Conservation (phyloP, 768 basidiomycete genomes). For the Tricholoma terreum region DNA sequence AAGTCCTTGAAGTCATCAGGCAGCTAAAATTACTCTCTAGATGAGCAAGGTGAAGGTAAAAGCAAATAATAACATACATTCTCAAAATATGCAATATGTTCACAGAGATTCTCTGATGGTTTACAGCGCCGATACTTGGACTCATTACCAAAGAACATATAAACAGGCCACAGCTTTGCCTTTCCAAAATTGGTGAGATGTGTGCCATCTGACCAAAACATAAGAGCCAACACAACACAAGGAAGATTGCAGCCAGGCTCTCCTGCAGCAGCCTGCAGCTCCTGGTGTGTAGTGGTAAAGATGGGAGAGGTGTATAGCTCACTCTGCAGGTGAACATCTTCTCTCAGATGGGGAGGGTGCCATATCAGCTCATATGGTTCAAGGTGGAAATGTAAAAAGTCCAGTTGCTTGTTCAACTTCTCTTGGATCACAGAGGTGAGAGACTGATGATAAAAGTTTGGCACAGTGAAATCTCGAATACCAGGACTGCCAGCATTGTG, state of each 20-base stretch:
- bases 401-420: slow-evolving; percentile 1
- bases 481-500: slow-evolving; percentile 1
- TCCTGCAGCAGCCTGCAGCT: neutral
- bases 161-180: slow-evolving; percentile 32
- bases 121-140: slow-evolving; percentile 31
- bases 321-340: slow-evolving; percentile 7
- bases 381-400: slow-evolving; percentile 11
- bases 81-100: slow-evolving; percentile 27
- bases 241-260: slow-evolving; percentile 15
- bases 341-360: neutral
- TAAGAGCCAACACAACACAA: slow-evolving; percentile 14
- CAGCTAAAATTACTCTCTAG: slow-evolving; percentile 7
- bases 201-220: too few relatives aligned
- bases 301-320: slow-evolving; percentile 19
- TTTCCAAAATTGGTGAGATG: slow-evolving; percentile 26
- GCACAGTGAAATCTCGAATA: neutral
- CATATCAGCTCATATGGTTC: slow-evolving; percentile 17
- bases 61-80: slow-evolving; percentile 16
- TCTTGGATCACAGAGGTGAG: slow-evolving; percentile 14
- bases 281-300: slow-evolving; percentile 7
- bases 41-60: neutral
- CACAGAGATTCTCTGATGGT: slow-evolving; percentile 16
- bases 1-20: slow-evolving; percentile 18
- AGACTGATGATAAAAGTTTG: slow-evolving; percentile 17
- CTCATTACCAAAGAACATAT: slow-evolving; percentile 31